Base-by-base conservation (phyloP, 2,329 filamentous ascomycete species). In the Neofusicoccum sp. region DNA sequence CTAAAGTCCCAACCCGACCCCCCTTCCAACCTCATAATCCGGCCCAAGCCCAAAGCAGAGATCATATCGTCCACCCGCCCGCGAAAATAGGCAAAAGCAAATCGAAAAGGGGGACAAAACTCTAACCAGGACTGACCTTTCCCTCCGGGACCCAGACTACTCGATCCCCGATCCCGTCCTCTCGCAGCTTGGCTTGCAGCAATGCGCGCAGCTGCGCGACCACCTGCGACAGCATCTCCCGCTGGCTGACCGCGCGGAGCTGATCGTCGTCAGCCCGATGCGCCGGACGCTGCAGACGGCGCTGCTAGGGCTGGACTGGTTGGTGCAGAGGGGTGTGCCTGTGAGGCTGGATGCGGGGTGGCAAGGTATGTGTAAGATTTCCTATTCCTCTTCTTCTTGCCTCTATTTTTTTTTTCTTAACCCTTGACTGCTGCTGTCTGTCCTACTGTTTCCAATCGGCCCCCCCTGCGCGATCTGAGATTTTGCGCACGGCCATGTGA, bases 251-350 rank as follows among this genome's bases (percentile, higher is more conserved):
- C 75, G 82, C 54, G 75, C 83, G 8, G 80, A 82, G 16, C 73
- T 82, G 30, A 84, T 89, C 58, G 69, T 90, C 33, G 82, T 84
- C 51, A 88, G 85, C 67, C 84, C 87, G 1, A 87, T 89, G 84
- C 77, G 79, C 14, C 79, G 87, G 31, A 89, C 86, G 1, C 75
- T 89, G 31, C 84, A 90, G 72, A 89, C 87, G 1, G 82, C 86
- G 1, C 75, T 82, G 43, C 75, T 82, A 7, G 80, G 81, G 0
- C 75, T 89, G 1, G 81, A 82, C 65, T 88, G 82, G 79, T 74
- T 89, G 47, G 76, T 85, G 51, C 78, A 82, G 20, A 73, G 72
- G 44, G 83, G 83, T 1, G 75, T 86, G 20, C 79, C 77, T 47
- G 78, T 88, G 26, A 73, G 82, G 49, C 81, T 83, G 1, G 80